phyloP scores from a whole-genome alignment of 148 eudicot genomes.

The Euryodendron excelsum region DNA sequence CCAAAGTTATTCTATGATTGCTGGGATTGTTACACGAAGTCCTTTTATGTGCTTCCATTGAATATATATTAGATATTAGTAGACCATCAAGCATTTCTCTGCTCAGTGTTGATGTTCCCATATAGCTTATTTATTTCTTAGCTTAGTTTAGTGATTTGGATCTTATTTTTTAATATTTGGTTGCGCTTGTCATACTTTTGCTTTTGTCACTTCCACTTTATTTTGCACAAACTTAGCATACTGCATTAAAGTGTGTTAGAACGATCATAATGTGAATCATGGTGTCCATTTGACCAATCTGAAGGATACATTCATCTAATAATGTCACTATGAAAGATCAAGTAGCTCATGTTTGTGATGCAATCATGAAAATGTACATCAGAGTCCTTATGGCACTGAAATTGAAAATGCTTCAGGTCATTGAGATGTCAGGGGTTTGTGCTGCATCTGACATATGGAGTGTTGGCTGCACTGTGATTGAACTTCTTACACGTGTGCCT shows the following conservation, averaged over 20 bases:
- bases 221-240: background rate
- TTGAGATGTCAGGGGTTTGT: constrained; percentile 99
- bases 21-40: background rate
- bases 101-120: background rate
- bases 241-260: background rate
- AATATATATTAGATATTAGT: background rate
- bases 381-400: constrained; percentile 1
- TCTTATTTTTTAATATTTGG: background rate
- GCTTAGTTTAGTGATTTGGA: background rate
- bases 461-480: constrained; percentile 99
- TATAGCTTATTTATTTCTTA: background rate
- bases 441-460: constrained; percentile 99
- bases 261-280: background rate
- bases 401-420: constrained; percentile 57
- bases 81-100: background rate
- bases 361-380: background rate
- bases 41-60: background rate
- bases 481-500: constrained; percentile 95
- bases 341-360: background rate
- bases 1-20: background rate
- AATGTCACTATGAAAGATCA: background rate
- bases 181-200: background rate
- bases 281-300: constrained; percentile 4
- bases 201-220: background rate
- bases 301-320: background rate